Conservation (phyloP, 2,329 filamentous ascomycete genomes). For the Sporothrix mexicana region DNA sequence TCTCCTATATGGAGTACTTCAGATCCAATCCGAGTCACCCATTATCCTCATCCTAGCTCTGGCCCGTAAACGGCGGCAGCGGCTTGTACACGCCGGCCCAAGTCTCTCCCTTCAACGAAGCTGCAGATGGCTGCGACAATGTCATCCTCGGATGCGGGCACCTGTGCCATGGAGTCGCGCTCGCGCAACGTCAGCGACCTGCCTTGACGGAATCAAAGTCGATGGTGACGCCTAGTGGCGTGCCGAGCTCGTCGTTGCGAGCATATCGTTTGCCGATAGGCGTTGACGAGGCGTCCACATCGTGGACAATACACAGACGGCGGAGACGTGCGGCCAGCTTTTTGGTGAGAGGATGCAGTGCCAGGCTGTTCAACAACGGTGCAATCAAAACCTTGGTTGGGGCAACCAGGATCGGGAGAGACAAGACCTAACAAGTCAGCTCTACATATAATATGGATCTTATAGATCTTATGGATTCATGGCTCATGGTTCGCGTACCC, state of each 20-base stretch:
- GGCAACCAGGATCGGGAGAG: slow-evolving; percentile 70
- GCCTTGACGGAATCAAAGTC: slow-evolving; percentile 93
- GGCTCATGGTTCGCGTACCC: slow-evolving; percentile 64
- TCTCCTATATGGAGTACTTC: no score
- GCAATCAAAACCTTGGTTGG: slow-evolving; percentile 95
- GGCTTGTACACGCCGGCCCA: slow-evolving; percentile 48
- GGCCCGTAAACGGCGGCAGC: no score
- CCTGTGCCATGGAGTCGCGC: slow-evolving; percentile 88
- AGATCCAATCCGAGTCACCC: no score
- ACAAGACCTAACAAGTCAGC: slow-evolving; percentile 56
- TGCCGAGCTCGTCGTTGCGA: slow-evolving; percentile 94
- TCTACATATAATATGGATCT: no score
- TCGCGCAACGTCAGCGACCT: slow-evolving; percentile 86
- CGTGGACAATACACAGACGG: slow-evolving; percentile 73
- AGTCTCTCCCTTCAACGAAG: slow-evolving; percentile 56
- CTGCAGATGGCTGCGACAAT: slow-evolving; percentile 75
- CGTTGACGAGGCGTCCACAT: slow-evolving; percentile 87
- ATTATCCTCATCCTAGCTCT: no score
- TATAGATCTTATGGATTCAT: not conserved
- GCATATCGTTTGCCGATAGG: slow-evolving; percentile 94
- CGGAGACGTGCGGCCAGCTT: slow-evolving; percentile 65
- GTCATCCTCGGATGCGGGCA: slow-evolving; percentile 79
- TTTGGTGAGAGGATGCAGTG: slow-evolving; percentile 73
- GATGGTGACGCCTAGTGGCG: slow-evolving; percentile 89
- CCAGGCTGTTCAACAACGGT: slow-evolving; percentile 78